phyloP scores from a whole-genome alignment of 1,284 basidiomycete species.

The Apiotrichum laibachii region DNA sequence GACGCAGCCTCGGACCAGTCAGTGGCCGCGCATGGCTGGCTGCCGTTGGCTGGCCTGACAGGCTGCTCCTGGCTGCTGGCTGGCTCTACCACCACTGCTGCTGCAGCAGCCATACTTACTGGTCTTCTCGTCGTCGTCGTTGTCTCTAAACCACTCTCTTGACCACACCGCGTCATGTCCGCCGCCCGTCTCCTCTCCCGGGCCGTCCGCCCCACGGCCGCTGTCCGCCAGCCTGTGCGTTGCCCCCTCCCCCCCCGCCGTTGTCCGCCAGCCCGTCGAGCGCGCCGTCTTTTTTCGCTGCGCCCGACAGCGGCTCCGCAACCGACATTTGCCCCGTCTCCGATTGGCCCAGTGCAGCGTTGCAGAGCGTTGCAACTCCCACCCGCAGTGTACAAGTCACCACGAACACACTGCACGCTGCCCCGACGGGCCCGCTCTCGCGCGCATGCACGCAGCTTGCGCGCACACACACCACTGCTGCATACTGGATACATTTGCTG shows the following conservation, averaged over 20 bases:
- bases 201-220: conserved; percentile 33
- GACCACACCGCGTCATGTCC: conserved; percentile 29
- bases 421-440: too few relatives aligned
- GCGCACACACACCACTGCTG: too few relatives aligned
- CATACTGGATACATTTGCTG: neutral
- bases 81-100: neutral
- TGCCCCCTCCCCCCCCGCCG: neutral
- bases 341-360: conserved; percentile 12
- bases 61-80: neutral
- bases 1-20: neutral
- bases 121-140: conserved; percentile 8
- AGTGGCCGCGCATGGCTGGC: neutral
- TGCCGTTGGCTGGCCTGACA: too few relatives aligned
- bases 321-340: conserved; percentile 13
- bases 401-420: too few relatives aligned
- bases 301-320: neutral
- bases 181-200: conserved; percentile 43
- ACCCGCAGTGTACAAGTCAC: too few relatives aligned
- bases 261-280: neutral
- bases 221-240: conserved; percentile 28
- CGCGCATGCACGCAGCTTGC: too few relatives aligned
- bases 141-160: conserved; percentile 13
- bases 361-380: neutral
- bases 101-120: neutral
- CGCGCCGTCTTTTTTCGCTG: neutral